Evolutionary conservation across 495 filamentous ascomycete genomes (phyloP).

Genomic region (Amorphotheca resinae): DNA sequence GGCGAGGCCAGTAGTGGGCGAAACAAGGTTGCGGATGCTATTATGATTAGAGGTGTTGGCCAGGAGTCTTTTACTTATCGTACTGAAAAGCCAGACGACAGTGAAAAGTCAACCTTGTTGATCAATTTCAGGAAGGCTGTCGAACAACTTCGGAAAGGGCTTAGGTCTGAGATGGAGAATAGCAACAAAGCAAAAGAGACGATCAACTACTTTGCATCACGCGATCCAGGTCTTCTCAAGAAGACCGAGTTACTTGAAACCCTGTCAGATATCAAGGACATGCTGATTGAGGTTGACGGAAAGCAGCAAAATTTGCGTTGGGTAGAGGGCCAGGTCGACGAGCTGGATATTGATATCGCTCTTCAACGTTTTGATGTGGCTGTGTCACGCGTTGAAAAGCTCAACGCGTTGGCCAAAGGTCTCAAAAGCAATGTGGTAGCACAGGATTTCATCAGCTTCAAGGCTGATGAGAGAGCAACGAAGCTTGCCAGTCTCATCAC

Average conservation of each 20-base stretch:
- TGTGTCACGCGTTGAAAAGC: constrained; percentile 66
- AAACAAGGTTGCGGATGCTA: constrained; percentile 68
- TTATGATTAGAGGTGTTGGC: constrained; percentile 76
- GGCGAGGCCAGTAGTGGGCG: constrained; percentile 42
- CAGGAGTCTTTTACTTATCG: constrained; percentile 88
- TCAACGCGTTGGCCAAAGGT: constrained; percentile 62
- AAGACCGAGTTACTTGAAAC: constrained; percentile 58
- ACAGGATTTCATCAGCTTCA: constrained; percentile 77
- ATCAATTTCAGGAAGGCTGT: constrained; percentile 82
- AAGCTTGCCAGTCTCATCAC: constrained; percentile 65
- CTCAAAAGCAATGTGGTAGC: constrained; percentile 75
- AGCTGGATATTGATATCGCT: constrained; percentile 90
- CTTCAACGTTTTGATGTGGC: constrained; percentile 81
- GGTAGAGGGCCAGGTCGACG: constrained; percentile 91
- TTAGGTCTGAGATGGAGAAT: constrained; percentile 72
- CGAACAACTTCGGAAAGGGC: constrained; percentile 73
- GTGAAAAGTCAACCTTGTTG: constrained; percentile 68
- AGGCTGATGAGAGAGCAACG: constrained; percentile 74
- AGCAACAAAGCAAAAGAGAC: constrained; percentile 65
- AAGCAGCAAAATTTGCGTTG: constrained; percentile 91
- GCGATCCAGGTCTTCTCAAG: constrained; percentile 58
- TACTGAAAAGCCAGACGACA: constrained; percentile 57
- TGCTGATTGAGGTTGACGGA: constrained; percentile 90
- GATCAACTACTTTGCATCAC: constrained; percentile 66
- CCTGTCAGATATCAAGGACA: constrained; percentile 56